A percentile compares a stretch with the other conserved stretches of the same genome.
phyloP scores from a whole-genome alignment of 169 alveolate genomes.

The Plasmodium gaboni region DNA sequence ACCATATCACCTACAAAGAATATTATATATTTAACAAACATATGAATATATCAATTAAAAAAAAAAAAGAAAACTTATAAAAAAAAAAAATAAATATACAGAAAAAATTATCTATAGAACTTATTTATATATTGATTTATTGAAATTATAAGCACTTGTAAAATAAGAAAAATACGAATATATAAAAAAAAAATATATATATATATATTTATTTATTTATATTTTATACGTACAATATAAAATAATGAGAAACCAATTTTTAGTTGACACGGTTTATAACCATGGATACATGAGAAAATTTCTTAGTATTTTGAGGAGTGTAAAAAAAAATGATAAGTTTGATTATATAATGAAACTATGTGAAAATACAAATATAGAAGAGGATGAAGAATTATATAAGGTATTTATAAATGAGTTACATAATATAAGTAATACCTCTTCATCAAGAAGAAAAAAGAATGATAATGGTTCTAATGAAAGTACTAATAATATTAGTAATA shows the following conservation, averaged over 20 bases:
- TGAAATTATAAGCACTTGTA: neutral
- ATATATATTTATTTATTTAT: too few species aligned
- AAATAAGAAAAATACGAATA: neutral
- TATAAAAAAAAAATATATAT: too few species aligned
- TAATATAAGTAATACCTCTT: neutral
- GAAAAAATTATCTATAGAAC: too few species aligned
- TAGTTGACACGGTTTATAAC: conserved; percentile 62
- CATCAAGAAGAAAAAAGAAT: neutral
- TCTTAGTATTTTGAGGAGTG: conserved; percentile 38
- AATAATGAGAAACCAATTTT: conserved; percentile 46
- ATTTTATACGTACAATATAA: too few species aligned
- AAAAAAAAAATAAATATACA: too few species aligned
- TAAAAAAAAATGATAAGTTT: conserved; percentile 51
- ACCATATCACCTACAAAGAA: too few species aligned
- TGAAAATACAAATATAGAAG: conserved; percentile 47
- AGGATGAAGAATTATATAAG: conserved; percentile 28
- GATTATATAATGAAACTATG: conserved; percentile 23
- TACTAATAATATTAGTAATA: conserved; percentile 12
- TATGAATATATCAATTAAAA: too few species aligned
- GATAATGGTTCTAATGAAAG: conserved; percentile 18
- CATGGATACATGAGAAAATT: conserved; percentile 56
- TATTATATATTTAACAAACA: too few species aligned
- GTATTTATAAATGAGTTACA: conserved; percentile 42
- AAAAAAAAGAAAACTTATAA: too few species aligned
- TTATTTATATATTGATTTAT: too few species aligned